Percentiles rank a stretch among this genome's conserved stretches.
Evolutionary conservation across 352 stramenopile species (phyloP).

Genomic region (Globisporangium mamillatum): DNA sequence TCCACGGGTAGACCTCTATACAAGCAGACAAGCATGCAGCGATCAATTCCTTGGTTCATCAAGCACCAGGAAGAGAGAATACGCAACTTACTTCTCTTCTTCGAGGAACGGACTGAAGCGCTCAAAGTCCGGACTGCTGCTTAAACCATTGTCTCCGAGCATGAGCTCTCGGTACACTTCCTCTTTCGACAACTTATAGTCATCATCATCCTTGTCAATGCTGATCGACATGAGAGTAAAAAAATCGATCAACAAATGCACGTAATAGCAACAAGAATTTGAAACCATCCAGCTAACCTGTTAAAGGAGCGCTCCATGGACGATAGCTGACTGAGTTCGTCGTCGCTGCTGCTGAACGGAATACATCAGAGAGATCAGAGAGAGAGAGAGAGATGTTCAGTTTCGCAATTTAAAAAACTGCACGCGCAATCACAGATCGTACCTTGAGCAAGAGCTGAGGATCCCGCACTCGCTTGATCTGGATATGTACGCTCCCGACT

Average conservation of each 20-base stretch:
- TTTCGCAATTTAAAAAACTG: neutral
- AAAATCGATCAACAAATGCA: neutral
- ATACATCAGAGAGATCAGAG: neutral
- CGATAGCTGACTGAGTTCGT: constrained; percentile 72
- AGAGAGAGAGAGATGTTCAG: neutral
- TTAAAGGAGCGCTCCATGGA: constrained; percentile 61
- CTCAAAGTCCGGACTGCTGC: constrained; percentile 70
- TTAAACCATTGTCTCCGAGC: constrained; percentile 48
- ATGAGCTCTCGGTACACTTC: constrained; percentile 66
- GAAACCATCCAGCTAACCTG: constrained; percentile 29
- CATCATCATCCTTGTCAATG: constrained; percentile 41
- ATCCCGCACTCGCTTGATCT: constrained; percentile 43
- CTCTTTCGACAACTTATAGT: constrained; percentile 57
- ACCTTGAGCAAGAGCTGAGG: constrained; percentile 55
- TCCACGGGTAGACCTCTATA: constrained; percentile 67
- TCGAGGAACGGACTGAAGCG: constrained; percentile 68
- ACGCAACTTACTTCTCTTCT: constrained; percentile 50
- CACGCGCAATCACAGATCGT: neutral
- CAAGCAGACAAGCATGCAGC: constrained; percentile 2
- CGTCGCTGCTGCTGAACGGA: constrained; percentile 62
- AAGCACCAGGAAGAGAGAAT: neutral
- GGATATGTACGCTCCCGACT: constrained; percentile 27
- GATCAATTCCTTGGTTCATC: neutral
- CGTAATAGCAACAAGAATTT: neutral
- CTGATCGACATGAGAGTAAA: constrained; percentile 13